phyloP scores from a whole-genome alignment of 805 yeast species.

The Pichia thaimueangensis region DNA sequence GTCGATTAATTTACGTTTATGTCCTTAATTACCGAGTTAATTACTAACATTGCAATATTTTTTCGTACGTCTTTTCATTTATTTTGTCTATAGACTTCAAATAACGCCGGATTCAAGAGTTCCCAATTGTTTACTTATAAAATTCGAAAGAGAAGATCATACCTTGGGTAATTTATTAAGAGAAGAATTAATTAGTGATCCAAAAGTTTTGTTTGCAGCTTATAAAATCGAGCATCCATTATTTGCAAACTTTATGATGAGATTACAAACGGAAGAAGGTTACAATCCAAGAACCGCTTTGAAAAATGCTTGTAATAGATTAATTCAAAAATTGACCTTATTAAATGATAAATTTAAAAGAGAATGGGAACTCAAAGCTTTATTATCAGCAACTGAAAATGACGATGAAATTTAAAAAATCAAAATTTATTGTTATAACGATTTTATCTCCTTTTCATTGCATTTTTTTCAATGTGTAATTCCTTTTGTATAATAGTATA shows the following conservation, averaged over 20 bases:
- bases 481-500: no score
- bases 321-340: conserved; percentile 71
- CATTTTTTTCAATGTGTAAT: not conserved
- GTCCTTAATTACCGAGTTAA: no score
- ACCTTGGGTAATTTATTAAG: conserved; percentile 88
- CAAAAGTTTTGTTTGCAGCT: conserved; percentile 90
- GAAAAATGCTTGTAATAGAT: conserved; percentile 78
- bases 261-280: conserved; percentile 94
- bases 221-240: conserved; percentile 97
- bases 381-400: conserved; percentile 49
- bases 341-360: conserved; percentile 74
- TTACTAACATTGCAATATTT: conserved; percentile 5
- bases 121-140: conserved; percentile 88
- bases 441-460: no score
- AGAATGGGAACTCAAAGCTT: conserved; percentile 88
- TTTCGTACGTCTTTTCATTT: not conserved
- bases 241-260: conserved; percentile 89
- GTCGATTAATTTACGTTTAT: no score
- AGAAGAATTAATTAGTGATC: conserved; percentile 79
- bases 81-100: conserved; percentile 36
- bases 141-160: conserved; percentile 96
- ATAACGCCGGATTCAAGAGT: conserved; percentile 92
- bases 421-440: no score
- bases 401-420: conserved; percentile 25
- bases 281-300: conserved; percentile 88